Percentiles rank a stretch among this genome's conserved stretches.
These are phyloP conservation scores for Ceratocystis alfenasii DNA, from an alignment of 2,329 filamentous ascomycete genomes.

Conservation along the genomic window DNA sequence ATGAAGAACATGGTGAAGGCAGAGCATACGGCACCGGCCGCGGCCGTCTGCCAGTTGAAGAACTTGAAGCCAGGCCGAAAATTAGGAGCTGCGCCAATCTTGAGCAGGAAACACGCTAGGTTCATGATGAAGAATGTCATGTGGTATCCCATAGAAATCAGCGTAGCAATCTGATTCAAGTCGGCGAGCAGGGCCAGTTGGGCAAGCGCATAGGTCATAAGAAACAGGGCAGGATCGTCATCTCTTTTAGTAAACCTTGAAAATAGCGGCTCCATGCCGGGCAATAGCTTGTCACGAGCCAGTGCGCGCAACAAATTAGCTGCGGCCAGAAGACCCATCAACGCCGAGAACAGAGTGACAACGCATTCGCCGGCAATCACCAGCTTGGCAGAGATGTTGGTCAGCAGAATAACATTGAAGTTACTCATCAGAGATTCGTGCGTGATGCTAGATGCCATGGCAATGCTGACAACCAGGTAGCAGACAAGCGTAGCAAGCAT, in stretches of 20 bases:
- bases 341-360: slow-evolving; percentile 68
- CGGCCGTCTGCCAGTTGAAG: slow-evolving; percentile 76
- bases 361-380: slow-evolving; percentile 74
- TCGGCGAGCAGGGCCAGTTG: slow-evolving; percentile 72
- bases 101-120: slow-evolving; percentile 72
- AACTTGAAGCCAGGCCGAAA: slow-evolving; percentile 82
- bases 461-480: slow-evolving; percentile 65
- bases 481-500: slow-evolving; percentile 62
- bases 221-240: slow-evolving; percentile 64
- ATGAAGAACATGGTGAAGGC: slow-evolving; percentile 83
- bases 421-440: slow-evolving; percentile 61
- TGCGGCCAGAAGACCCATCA: slow-evolving; percentile 79
- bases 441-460: slow-evolving; percentile 65
- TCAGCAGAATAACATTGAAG: slow-evolving; percentile 68
- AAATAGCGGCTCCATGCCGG: slow-evolving; percentile 42
- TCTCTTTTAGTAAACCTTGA: slow-evolving; percentile 48
- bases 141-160: slow-evolving; percentile 85
- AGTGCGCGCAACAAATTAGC: slow-evolving; percentile 77
- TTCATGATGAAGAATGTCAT: slow-evolving; percentile 90
- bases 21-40: slow-evolving; percentile 61
- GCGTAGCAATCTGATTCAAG: slow-evolving; percentile 77
- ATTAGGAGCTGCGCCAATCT: slow-evolving; percentile 78
- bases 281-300: slow-evolving; percentile 64
- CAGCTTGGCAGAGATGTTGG: slow-evolving; percentile 61
- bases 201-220: slow-evolving; percentile 62